phyloP scores from a whole-genome alignment of 148 eudicot species.

The Selenicereus undatus region DNA sequence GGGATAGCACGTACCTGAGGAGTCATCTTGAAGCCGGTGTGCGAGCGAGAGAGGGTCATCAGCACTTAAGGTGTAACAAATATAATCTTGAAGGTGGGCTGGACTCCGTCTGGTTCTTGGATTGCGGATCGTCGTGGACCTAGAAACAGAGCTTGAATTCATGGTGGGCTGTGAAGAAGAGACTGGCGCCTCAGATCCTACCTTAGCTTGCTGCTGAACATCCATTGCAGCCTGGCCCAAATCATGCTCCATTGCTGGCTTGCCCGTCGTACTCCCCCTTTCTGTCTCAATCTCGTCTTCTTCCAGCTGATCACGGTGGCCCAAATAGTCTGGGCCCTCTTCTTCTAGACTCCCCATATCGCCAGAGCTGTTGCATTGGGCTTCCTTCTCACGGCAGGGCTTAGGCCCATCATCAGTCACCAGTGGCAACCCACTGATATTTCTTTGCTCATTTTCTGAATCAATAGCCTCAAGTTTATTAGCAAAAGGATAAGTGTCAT shows the following conservation, averaged over 20 bases:
- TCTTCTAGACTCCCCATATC: background rate
- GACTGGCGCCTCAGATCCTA: no score
- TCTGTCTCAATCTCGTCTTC: background rate
- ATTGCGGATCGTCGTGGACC: no score
- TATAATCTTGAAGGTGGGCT: background rate
- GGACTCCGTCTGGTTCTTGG: background rate
- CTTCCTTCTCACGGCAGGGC: background rate
- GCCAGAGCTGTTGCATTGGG: background rate
- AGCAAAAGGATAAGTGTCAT: no score
- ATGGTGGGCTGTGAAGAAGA: background rate
- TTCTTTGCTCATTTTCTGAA: no score
- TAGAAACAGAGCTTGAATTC: background rate
- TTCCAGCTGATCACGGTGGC: background rate
- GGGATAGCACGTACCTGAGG: background rate
- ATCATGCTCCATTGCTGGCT: background rate
- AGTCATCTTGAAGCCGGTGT: background rate
- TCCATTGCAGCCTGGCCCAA: no score
- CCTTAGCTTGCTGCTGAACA: no score
- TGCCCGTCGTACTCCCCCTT: background rate
- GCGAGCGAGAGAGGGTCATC: background rate
- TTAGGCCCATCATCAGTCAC: background rate
- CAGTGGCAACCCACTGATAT: background rate
- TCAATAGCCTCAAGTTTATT: no score
- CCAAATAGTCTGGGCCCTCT: background rate
- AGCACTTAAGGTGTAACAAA: background rate